Conservation (phyloP, 257 asterid genomes). For the Ligustrum vulgare region DNA sequence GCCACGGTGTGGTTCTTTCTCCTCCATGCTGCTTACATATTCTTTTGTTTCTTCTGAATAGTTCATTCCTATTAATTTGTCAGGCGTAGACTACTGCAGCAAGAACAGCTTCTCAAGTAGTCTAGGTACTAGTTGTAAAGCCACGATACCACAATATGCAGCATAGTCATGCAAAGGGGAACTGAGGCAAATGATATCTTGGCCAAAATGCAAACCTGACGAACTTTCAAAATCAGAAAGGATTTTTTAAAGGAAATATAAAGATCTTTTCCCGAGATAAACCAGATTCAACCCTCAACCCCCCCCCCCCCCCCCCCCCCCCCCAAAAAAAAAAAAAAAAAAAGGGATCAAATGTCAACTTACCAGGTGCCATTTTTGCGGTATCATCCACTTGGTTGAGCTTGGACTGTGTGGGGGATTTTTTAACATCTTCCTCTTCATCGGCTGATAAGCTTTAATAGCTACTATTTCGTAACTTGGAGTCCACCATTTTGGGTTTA, state of each 20-base stretch:
- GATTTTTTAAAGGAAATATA: neutral
- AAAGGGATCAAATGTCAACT: neutral
- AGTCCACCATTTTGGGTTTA: neutral
- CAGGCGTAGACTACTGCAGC: constrained; percentile 8
- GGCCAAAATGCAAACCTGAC: neutral
- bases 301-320: neutral
- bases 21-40: constrained; percentile 8
- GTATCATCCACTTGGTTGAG: neutral
- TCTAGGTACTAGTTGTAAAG: constrained; percentile 9
- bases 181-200: neutral
- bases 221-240: neutral
- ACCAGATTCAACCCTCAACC: neutral
- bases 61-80: neutral
- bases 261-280: neutral
- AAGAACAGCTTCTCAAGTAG: neutral
- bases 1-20: constrained; percentile 68
- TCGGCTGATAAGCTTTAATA: neutral
- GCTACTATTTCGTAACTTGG: neutral
- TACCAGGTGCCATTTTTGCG: neutral
- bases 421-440: neutral
- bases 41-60: constrained; percentile 2
- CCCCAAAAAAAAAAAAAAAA: no score
- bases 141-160: neutral
- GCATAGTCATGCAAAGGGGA: neutral
- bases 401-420: neutral